Evolutionary conservation across 805 yeast species (phyloP).

Genomic region (Pichia thaimueangensis): DNA sequence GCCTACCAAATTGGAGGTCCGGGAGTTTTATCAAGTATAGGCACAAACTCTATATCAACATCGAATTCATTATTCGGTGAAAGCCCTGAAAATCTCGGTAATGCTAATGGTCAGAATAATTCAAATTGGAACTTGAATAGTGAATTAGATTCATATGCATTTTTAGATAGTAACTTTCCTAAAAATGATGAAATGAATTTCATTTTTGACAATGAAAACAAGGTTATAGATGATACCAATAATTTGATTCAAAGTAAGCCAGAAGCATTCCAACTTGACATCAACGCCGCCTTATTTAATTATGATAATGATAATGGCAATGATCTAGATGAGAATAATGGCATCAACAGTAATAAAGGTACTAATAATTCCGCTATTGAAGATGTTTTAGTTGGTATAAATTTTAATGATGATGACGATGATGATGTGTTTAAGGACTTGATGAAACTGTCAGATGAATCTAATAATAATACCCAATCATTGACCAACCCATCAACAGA

Average conservation of each 20-base stretch:
- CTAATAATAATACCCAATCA: too few relatives aligned
- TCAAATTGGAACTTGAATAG: background rate
- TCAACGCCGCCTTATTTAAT: background rate
- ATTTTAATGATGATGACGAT: conserved; percentile 5
- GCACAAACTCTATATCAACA: too few relatives aligned
- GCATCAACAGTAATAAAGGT: background rate
- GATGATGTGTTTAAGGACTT: conserved; percentile 13
- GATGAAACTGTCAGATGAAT: conserved; percentile 4
- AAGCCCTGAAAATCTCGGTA: background rate
- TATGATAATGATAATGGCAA: conserved; percentile 2
- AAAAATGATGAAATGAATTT: conserved; percentile 14
- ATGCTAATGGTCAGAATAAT: background rate
- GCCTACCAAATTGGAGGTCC: too few relatives aligned
- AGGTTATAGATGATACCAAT: conserved; percentile 1
- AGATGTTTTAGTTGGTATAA: background rate
- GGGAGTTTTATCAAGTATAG: too few relatives aligned
- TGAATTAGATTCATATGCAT: conserved; percentile 1
- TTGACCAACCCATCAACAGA: too few relatives aligned
- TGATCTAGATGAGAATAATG: conserved; percentile 8
- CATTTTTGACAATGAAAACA: conserved; percentile 8
- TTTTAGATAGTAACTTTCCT: conserved; percentile 1
- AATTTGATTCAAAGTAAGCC: conserved; percentile 10
- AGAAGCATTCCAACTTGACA: conserved; percentile 8
- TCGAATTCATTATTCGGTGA: conserved; percentile 1
- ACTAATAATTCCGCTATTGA: too few relatives aligned